Conservation (phyloP, 371 early-diverging fungal species). For the Saksenaea vasiformis region DNA sequence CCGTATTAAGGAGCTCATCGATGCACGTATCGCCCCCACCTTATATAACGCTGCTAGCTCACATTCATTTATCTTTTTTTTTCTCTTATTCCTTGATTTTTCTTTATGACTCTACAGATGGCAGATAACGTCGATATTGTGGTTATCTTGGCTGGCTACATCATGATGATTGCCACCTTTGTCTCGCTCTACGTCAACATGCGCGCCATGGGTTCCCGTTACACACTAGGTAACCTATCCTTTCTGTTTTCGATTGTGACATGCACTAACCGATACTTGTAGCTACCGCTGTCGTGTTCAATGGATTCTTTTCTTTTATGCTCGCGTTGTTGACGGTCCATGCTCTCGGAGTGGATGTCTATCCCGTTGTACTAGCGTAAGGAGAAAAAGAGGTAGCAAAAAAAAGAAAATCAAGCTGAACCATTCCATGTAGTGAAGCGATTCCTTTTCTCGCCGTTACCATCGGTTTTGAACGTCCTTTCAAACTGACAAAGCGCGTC, state of each 20-base stretch:
- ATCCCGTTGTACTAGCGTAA: conserved; percentile 61
- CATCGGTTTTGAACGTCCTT: conserved; percentile 88
- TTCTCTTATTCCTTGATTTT: background rate
- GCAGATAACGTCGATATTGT: conserved; percentile 73
- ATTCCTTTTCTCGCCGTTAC: conserved; percentile 89
- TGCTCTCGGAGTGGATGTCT: conserved; percentile 58
- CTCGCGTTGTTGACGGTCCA: conserved; percentile 65
- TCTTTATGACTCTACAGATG: conserved; percentile 17
- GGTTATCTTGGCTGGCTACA: conserved; percentile 73
- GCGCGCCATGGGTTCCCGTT: conserved; percentile 82
- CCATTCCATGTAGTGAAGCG: conserved; percentile 56
- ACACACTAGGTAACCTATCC: conserved; percentile 62
- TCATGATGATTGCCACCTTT: conserved; percentile 80
- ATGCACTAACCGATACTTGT: background rate
- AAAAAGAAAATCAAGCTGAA: background rate
- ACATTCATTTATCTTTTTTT: background rate
- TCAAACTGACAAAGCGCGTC: conserved; percentile 75
- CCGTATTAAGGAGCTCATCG: conserved; percentile 59
- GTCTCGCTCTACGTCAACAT: conserved; percentile 78
- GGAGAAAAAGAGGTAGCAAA: background rate
- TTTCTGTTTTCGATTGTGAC: background rate
- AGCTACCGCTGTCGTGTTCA: conserved; percentile 57
- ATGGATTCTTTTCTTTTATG: conserved; percentile 76
- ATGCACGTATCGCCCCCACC: conserved; percentile 34
- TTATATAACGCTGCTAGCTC: background rate